phyloP scores from a whole-genome alignment of 257 asterid genomes.

The Avicennia marina region DNA sequence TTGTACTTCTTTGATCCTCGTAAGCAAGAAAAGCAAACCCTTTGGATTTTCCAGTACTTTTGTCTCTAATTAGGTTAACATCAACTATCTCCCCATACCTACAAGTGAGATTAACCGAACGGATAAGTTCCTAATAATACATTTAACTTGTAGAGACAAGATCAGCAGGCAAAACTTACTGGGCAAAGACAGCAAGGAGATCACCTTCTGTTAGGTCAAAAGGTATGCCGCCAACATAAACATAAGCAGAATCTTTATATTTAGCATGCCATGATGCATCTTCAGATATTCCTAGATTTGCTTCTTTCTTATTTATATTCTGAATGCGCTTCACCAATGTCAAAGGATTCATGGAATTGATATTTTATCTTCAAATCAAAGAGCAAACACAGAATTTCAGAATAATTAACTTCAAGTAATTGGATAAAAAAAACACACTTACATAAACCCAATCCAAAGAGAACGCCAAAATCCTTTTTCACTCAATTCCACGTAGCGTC shows the following conservation, averaged over 20 bases:
- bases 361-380: too few relatives aligned
- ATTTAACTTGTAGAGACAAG: too few relatives aligned
- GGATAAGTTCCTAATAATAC: too few relatives aligned
- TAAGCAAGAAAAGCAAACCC: slow-evolving; percentile 93
- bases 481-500: too few relatives aligned
- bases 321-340: slow-evolving; percentile 89
- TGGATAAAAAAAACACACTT: too few relatives aligned
- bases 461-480: too few relatives aligned
- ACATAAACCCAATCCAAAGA: too few relatives aligned
- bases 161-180: slow-evolving; percentile 62
- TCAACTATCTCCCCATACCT: slow-evolving; percentile 96
- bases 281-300: slow-evolving; percentile 77
- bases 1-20: slow-evolving; percentile 97
- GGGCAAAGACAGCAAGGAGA: slow-evolving; percentile 85
- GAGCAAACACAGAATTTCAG: too few relatives aligned
- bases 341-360: slow-evolving; percentile 83
- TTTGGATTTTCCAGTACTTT: slow-evolving; percentile 92
- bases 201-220: slow-evolving; percentile 97
- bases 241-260: slow-evolving; percentile 88
- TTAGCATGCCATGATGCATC: slow-evolving; percentile 93
- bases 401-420: too few relatives aligned
- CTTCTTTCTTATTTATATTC: slow-evolving; percentile 74
- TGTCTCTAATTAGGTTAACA: slow-evolving; percentile 79
- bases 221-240: slow-evolving; percentile 81
- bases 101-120: too few relatives aligned